These are phyloP conservation scores for Aspergillus biplanus DNA, from an alignment of 495 filamentous ascomycete species.

Conservation along the genomic window DNA sequence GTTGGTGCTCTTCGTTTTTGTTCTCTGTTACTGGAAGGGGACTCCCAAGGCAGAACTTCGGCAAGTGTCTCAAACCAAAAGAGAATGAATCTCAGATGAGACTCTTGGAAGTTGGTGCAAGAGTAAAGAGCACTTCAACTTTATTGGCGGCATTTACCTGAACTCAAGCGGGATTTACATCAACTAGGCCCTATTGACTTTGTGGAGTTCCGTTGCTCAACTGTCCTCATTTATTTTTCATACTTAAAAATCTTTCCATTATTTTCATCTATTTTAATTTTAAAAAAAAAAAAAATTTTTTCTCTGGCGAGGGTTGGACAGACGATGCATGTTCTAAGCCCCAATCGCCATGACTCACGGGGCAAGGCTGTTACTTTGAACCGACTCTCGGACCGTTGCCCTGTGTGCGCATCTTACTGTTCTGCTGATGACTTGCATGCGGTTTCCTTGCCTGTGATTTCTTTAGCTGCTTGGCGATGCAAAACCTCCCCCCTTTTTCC, in stretches of 20 bases:
- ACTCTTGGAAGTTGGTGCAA: neutral
- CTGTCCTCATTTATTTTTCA: neutral
- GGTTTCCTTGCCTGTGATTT: slow-evolving; percentile 20
- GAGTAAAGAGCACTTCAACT: neutral
- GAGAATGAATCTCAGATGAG: neutral
- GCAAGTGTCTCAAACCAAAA: neutral
- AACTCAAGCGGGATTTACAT: no score
- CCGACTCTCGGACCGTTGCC: neutral
- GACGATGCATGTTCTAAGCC: neutral
- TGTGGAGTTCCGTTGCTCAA: neutral
- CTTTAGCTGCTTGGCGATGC: slow-evolving; percentile 19
- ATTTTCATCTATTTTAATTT: neutral
- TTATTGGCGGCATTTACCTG: neutral
- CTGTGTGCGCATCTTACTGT: neutral
- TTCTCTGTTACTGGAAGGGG: no score
- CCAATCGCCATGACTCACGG: slow-evolving; percentile 18
- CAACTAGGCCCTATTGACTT: neutral
- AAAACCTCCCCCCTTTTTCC: neutral
- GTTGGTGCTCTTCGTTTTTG: no score
- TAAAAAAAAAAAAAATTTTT: no score
- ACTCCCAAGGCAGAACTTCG: no score
- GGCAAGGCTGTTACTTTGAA: neutral
- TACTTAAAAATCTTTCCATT: no score
- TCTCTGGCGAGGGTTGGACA: slow-evolving; percentile 6
- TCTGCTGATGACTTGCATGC: slow-evolving; percentile 30